Conservation (phyloP, 176 grass and related monocot species). For the Cymbopogon citratus region DNA sequence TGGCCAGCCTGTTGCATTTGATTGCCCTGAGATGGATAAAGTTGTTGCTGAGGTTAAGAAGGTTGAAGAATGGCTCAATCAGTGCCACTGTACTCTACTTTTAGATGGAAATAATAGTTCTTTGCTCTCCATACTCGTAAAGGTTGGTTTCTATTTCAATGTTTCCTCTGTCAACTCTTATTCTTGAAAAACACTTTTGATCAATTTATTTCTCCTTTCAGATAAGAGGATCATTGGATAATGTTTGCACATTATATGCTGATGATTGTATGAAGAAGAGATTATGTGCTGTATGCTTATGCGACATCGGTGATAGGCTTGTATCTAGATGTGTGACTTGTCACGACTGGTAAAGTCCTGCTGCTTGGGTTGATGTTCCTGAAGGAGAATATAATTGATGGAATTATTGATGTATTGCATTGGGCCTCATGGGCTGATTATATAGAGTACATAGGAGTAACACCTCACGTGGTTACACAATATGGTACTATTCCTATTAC, state of each 20-base stretch:
- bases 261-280: slow-evolving; percentile 38
- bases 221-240: slow-evolving; percentile 66
- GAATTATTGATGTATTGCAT: too few relatives aligned
- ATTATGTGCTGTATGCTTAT: slow-evolving; percentile 62
- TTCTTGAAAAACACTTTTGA: slow-evolving; percentile 21
- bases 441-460: too few relatives aligned
- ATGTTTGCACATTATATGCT: slow-evolving; percentile 45
- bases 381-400: too few relatives aligned
- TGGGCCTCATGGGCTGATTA: too few relatives aligned
- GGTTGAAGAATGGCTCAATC: slow-evolving; percentile 66
- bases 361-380: slow-evolving; percentile 9
- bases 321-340: slow-evolving; percentile 60
- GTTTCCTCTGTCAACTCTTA: neutral
- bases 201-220: slow-evolving; percentile 34
- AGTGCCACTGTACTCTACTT: slow-evolving; percentile 42
- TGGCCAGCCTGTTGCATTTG: slow-evolving; percentile 59
- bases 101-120: slow-evolving; percentile 32
- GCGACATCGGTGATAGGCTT: slow-evolving; percentile 39
- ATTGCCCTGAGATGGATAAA: slow-evolving; percentile 69
- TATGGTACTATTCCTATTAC: too few relatives aligned
- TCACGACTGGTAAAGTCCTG: slow-evolving; percentile 62
- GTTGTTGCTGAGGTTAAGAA: slow-evolving; percentile 67
- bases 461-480: too few relatives aligned
- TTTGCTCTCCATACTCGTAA: slow-evolving; percentile 41
- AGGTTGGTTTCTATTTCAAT: slow-evolving; percentile 45